phyloP scores from a whole-genome alignment of 2,329 filamentous ascomycete species.

The Rhynchosporium graminicola region DNA sequence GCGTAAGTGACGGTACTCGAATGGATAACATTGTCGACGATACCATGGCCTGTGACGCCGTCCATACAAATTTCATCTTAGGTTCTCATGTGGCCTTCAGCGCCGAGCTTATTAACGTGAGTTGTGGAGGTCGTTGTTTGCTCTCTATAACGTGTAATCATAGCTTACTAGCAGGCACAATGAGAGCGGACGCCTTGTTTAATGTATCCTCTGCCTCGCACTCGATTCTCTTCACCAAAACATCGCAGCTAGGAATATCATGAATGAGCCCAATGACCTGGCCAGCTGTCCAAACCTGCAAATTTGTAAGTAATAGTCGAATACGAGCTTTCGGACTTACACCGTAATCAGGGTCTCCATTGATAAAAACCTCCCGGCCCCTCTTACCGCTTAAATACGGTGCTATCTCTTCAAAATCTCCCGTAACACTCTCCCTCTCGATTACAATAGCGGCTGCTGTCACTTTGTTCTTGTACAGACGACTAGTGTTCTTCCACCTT shows the following conservation, averaged over 20 bases:
- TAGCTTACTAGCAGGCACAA: no score
- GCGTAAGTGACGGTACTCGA: no score
- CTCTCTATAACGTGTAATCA: no score
- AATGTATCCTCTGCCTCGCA: background rate
- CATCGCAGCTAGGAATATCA: background rate
- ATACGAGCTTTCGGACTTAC: constrained; percentile 53
- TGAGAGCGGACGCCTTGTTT: no score
- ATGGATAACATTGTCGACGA: no score
- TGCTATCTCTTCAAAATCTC: constrained; percentile 89
- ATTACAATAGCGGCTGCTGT: constrained; percentile 77
- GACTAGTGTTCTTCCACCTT: constrained; percentile 89
- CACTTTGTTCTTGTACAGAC: constrained; percentile 89
- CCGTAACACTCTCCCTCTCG: constrained; percentile 78
- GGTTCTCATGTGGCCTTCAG: no score
- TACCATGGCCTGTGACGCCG: no score
- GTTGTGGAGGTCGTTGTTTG: no score
- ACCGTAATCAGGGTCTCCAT: constrained; percentile 88
- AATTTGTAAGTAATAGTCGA: background rate
- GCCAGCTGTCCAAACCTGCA: background rate
- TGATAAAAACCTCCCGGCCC: constrained; percentile 87
- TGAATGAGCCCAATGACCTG: constrained; percentile 2
- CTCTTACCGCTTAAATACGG: constrained; percentile 87
- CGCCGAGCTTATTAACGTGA: no score
- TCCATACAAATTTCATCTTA: no score
- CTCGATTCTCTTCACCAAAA: background rate